These are phyloP conservation scores for Brassica nigra DNA, from an alignment of 345 rosid species.

Conservation along the genomic window DNA sequence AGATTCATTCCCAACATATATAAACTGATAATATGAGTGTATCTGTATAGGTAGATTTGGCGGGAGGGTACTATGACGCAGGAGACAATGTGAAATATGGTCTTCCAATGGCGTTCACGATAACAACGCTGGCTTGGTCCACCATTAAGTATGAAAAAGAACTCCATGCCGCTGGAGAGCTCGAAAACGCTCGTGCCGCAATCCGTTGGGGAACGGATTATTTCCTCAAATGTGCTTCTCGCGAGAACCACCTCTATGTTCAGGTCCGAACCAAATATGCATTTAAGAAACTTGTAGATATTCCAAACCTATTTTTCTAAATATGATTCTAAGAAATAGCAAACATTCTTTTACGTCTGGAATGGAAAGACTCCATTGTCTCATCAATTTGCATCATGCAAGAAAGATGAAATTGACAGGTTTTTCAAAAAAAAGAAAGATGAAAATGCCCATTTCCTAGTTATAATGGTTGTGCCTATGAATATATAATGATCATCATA, in stretches of 20 bases:
- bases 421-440: background rate
- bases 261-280: slow-evolving; percentile 50
- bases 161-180: slow-evolving; percentile 56
- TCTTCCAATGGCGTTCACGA: slow-evolving; percentile 87
- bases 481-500: slow-evolving; percentile 22
- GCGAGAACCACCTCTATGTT: slow-evolving; percentile 55
- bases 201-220: slow-evolving; percentile 94
- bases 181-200: slow-evolving; percentile 46
- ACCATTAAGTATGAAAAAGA: slow-evolving; percentile 53
- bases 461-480: background rate
- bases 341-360: background rate
- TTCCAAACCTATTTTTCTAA: background rate
- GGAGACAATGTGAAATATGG: slow-evolving; percentile 92
- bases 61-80: slow-evolving; percentile 90
- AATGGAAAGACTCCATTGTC: background rate
- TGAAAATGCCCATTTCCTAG: background rate
- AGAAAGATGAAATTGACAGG: background rate
- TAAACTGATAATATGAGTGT: background rate
- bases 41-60: slow-evolving; percentile 60
- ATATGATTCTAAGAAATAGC: background rate
- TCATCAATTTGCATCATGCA: background rate
- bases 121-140: slow-evolving; percentile 83
- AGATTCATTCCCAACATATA: background rate
- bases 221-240: slow-evolving; percentile 65
- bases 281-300: background rate